phyloP scores from a whole-genome alignment of 1,139 yeast species.

The Blastobotrys capitulatus region DNA sequence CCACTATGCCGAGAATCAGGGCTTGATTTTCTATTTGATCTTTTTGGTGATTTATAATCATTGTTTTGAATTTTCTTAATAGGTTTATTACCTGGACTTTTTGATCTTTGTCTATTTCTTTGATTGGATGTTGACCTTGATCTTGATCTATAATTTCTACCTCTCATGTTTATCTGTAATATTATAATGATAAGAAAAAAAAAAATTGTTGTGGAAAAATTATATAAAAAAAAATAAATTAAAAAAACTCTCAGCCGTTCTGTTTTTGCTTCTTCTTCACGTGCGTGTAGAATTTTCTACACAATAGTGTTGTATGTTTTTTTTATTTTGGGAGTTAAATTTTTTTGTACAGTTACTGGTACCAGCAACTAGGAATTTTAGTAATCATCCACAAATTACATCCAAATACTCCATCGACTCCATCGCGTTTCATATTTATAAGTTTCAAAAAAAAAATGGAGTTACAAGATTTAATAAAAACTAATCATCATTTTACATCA shows the following conservation, averaged over 20 bases:
- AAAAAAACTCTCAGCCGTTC: no score
- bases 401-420: background rate
- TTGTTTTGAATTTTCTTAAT: background rate
- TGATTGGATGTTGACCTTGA: conserved; percentile 3
- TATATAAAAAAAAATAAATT: background rate
- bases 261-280: no score
- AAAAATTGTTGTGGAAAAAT: background rate
- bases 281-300: no score
- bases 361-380: background rate
- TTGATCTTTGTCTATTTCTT: background rate
- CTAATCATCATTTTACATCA: conserved; percentile 37
- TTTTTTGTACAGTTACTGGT: no score
- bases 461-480: conserved; percentile 7
- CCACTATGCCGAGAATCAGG: background rate
- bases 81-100: background rate
- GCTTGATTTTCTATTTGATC: background rate
- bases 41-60: conserved; percentile 3
- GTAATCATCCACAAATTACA: no score
- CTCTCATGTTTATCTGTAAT: background rate
- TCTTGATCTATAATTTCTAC: conserved; percentile 3
- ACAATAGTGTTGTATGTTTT: no score
- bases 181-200: background rate
- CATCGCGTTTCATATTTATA: background rate
- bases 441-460: conserved; percentile 2
- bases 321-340: no score